A percentile compares a stretch with the other conserved stretches of the same genome.
These are phyloP conservation scores for Stentor roeselii DNA, from an alignment of 73 alveolate genomes.

Conservation along the genomic window DNA sequence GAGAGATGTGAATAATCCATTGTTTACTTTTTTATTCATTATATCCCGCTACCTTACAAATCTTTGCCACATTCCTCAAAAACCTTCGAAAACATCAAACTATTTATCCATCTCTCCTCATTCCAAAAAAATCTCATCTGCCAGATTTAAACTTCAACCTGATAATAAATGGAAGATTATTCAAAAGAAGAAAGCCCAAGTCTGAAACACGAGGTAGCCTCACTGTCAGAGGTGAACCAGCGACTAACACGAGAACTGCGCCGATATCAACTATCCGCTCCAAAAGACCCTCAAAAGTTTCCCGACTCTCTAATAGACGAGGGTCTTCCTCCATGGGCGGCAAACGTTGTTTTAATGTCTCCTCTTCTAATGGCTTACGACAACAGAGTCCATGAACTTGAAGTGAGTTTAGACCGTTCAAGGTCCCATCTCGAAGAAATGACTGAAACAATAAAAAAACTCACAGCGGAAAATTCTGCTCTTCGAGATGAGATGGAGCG, in stretches of 20 bases:
- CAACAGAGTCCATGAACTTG: conserved; percentile 26
- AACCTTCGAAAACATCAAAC: too few relatives aligned
- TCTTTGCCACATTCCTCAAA: too few relatives aligned
- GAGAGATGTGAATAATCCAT: too few relatives aligned
- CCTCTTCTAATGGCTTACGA: conserved; percentile 30
- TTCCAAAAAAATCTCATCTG: too few relatives aligned
- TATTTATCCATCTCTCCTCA: too few relatives aligned
- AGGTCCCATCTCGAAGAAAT: not conserved
- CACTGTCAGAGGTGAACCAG: not conserved
- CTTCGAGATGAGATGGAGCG: conserved; percentile 27
- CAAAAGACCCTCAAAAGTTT: not conserved
- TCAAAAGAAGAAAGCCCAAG: not conserved
- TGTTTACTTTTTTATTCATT: too few relatives aligned
- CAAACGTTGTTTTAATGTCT: conserved; percentile 12
- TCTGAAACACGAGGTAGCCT: not conserved
- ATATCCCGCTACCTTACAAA: too few relatives aligned
- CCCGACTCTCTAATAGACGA: not conserved
- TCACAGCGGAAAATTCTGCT: conserved; percentile 12
- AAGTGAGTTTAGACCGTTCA: not conserved
- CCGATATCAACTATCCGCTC: not conserved
- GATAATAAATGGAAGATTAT: not conserved
- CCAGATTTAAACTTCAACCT: too few relatives aligned
- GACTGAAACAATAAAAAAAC: not conserved
- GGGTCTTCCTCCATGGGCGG: conserved; percentile 32
- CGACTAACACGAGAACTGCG: not conserved